These are phyloP conservation scores for Ganoderma meredithae DNA, from an alignment of 1,284 basidiomycete genomes.

Conservation along the genomic window DNA sequence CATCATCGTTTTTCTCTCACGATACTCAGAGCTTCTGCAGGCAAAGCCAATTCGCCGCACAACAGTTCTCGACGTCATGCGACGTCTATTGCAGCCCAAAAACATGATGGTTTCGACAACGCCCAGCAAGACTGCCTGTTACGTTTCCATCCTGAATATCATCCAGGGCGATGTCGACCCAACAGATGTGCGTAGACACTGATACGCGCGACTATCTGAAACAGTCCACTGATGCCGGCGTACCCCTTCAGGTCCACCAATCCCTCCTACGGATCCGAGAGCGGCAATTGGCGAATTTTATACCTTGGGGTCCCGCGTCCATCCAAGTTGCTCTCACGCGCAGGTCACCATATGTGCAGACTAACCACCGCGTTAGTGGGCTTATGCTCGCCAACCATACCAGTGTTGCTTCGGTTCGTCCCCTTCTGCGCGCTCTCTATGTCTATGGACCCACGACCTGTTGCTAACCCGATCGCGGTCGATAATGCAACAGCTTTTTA, in stretches of 20 bases:
- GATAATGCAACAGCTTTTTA: slow-evolving; percentile 80
- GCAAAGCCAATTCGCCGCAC: slow-evolving; percentile 80
- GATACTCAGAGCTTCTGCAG: slow-evolving; percentile 30
- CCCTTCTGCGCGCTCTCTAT: neutral
- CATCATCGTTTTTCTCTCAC: neutral
- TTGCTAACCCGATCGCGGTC: neutral
- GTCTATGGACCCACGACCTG: neutral
- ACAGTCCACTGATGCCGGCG: neutral
- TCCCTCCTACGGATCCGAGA: slow-evolving; percentile 96
- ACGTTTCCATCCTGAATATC: slow-evolving; percentile 98
- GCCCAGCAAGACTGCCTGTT: slow-evolving; percentile 91
- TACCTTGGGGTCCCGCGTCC: slow-evolving; percentile 98
- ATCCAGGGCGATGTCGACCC: slow-evolving; percentile 99
- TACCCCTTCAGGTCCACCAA: slow-evolving; percentile 86
- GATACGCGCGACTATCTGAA: neutral
- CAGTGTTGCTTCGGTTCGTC: slow-evolving; percentile 89
- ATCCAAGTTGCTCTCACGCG: slow-evolving; percentile 98
- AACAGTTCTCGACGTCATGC: slow-evolving; percentile 98
- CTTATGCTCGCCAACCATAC: slow-evolving; percentile 99
- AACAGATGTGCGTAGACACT: slow-evolving; percentile 76
- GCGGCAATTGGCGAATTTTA: slow-evolving; percentile 96
- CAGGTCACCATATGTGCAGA: slow-evolving; percentile 87
- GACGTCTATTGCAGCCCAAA: slow-evolving; percentile 95
- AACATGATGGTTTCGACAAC: slow-evolving; percentile 98
- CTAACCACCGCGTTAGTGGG: slow-evolving; percentile 93